Conservation (phyloP, 2,329 filamentous ascomycete species). For the Tympanopsis confertula region DNA sequence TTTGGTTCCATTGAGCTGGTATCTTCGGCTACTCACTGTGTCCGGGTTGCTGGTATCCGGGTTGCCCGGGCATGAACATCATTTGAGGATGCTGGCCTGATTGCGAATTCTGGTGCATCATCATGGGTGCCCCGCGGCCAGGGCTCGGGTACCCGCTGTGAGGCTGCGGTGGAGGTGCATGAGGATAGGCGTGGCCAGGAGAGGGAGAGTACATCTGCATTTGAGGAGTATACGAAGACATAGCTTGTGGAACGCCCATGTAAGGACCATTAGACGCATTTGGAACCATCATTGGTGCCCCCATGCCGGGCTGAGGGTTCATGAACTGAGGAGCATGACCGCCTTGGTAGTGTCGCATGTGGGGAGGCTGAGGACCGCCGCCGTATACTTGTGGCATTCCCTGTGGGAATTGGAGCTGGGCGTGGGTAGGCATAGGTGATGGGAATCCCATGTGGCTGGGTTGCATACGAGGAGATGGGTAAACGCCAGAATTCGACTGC, state of each 20-base stretch:
- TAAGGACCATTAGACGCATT: conserved; percentile 47
- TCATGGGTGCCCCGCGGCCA: conserved; percentile 50
- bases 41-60: conserved; percentile 35
- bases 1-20: conserved; percentile 3
- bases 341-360: conserved; percentile 34
- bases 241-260: conserved; percentile 37
- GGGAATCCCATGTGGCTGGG: conserved; percentile 34
- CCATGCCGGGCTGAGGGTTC: conserved; percentile 38
- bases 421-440: conserved; percentile 37
- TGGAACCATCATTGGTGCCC: conserved; percentile 51
- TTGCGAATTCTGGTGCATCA: conserved; percentile 59
- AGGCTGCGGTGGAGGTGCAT: conserved; percentile 28
- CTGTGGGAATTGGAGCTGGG: conserved; percentile 35
- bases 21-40: conserved; percentile 30
- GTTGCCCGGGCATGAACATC: conserved; percentile 36
- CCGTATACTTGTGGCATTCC: conserved; percentile 41
- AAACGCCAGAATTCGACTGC: conserved; percentile 37
- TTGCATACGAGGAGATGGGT: conserved; percentile 45
- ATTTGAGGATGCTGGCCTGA: conserved; percentile 45
- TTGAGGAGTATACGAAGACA: conserved; percentile 31
- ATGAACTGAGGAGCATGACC: conserved; percentile 38
- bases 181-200: conserved; percentile 41
- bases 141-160: conserved; percentile 51
- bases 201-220: conserved; percentile 49
- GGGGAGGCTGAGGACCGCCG: conserved; percentile 31